These are phyloP conservation scores for Chytriomyces confervae DNA, from an alignment of 192 early-diverging fungal species.

Conservation along the genomic window DNA sequence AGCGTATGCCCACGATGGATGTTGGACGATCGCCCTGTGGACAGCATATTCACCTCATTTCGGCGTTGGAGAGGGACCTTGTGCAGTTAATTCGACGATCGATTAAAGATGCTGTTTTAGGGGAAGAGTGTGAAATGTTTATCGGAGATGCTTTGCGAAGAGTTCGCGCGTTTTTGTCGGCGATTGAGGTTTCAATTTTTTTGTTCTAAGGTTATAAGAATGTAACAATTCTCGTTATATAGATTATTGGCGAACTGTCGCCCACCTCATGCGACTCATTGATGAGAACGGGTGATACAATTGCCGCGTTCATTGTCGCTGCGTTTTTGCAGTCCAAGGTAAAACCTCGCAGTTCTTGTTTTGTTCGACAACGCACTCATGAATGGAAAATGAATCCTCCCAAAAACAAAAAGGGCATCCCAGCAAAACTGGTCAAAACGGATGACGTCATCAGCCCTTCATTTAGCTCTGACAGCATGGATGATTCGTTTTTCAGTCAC, in stretches of 20 bases:
- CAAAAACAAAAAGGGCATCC: background rate
- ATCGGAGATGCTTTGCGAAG: background rate
- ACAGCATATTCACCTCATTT: conserved; percentile 6
- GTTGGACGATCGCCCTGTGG: background rate
- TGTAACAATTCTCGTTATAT: background rate
- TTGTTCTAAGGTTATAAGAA: background rate
- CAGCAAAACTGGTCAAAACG: conserved; percentile 21
- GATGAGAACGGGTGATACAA: conserved; percentile 7
- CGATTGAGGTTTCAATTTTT: conserved; percentile 8
- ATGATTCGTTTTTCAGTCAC: background rate
- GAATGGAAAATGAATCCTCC: background rate
- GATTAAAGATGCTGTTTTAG: conserved; percentile 6
- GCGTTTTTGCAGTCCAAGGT: conserved; percentile 7
- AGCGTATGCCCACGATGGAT: background rate
- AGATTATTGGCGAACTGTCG: conserved; percentile 31
- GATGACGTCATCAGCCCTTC: background rate
- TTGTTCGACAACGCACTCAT: background rate
- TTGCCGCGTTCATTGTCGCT: conserved; percentile 18
- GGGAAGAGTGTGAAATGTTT: conserved; percentile 20
- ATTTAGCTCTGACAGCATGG: background rate
- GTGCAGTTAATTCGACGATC: conserved; percentile 23
- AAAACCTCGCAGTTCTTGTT: background rate
- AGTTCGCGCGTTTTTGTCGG: conserved; percentile 19
- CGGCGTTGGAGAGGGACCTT: conserved; percentile 5
- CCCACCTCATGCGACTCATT: conserved; percentile 9